phyloP scores from a whole-genome alignment of 306 rosid genomes.

The Castanospermum australe region DNA sequence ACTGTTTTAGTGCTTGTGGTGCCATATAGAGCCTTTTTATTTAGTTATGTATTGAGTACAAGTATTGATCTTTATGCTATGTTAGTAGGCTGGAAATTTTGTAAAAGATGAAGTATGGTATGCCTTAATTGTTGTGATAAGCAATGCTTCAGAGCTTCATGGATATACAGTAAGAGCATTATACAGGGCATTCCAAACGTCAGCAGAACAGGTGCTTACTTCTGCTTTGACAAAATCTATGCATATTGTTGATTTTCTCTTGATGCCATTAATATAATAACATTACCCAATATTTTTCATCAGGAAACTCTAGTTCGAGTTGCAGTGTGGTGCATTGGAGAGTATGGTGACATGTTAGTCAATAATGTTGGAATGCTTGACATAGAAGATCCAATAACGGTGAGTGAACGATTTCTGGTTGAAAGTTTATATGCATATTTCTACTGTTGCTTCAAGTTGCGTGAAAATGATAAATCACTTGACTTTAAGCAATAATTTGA shows the following conservation, averaged over 20 bases:
- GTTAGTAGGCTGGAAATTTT: conserved; percentile 99
- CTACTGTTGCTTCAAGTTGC: conserved; percentile 31
- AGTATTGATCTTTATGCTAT: conserved; percentile 59
- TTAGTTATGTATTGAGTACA: conserved; percentile 20
- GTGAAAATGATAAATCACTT: conserved; percentile 16
- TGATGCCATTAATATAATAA: conserved; percentile 5
- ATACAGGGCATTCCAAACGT: conserved; percentile 78
- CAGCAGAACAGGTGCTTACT: conserved; percentile 76
- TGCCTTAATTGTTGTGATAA: conserved; percentile 81
- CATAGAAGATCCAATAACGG: conserved; percentile 85
- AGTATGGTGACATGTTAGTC: conserved; percentile 88
- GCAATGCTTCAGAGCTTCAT: conserved; percentile 95
- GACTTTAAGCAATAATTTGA: conserved; percentile 6
- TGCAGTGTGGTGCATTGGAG: conserved; percentile 99
- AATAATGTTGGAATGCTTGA: conserved; percentile 84
- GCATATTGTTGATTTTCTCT: conserved; percentile 13
- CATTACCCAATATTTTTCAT: conserved; percentile 29
- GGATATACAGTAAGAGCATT: conserved; percentile 89
- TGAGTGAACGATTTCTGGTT: conserved; percentile 43
- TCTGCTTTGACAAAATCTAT: conserved; percentile 30
- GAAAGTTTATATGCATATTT: conserved; percentile 12
- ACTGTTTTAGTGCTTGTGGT: conserved; percentile 18
- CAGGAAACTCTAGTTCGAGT: conserved; percentile 98
- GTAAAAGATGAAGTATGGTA: conserved; percentile 98
- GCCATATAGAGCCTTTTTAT: conserved; percentile 14